Percentiles rank a stretch among this genome's conserved stretches.
Conservation (phyloP, 441 rosid species). For the Iberis amara region DNA sequence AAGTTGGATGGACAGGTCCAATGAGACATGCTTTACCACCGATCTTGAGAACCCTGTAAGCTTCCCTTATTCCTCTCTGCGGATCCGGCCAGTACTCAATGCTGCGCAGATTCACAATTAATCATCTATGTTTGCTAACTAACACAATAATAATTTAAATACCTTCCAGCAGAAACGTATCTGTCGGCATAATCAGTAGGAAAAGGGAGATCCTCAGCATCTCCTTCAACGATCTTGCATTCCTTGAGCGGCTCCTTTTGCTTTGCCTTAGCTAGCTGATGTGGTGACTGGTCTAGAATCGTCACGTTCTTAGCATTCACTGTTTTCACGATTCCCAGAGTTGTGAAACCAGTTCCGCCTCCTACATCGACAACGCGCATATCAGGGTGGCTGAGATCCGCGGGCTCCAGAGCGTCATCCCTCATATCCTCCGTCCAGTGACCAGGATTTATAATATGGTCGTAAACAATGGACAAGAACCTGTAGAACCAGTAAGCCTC, state of each 20-base stretch:
- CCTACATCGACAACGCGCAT: slow-evolving; percentile 94
- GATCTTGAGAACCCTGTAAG: slow-evolving; percentile 81
- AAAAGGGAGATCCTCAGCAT: slow-evolving; percentile 91
- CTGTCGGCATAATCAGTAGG: slow-evolving; percentile 83
- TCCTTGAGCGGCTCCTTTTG: slow-evolving; percentile 86
- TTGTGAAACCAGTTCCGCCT: slow-evolving; percentile 94
- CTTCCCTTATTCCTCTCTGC: slow-evolving; percentile 88
- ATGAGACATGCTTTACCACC: slow-evolving; percentile 94
- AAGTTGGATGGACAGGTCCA: slow-evolving; percentile 93
- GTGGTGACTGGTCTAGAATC: slow-evolving; percentile 89
- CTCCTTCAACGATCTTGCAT: slow-evolving; percentile 83
- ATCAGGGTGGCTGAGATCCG: slow-evolving; percentile 62
- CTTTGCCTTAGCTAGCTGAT: slow-evolving; percentile 87
- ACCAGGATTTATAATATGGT: slow-evolving; percentile 81
- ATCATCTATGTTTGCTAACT: not conserved
- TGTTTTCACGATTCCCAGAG: slow-evolving; percentile 84
- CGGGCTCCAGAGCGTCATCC: slow-evolving; percentile 90
- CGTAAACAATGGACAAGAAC: slow-evolving; percentile 83
- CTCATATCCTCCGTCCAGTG: slow-evolving; percentile 99
- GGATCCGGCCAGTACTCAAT: slow-evolving; percentile 99
- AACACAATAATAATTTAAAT: not conserved
- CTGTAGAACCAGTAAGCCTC: slow-evolving; percentile 99
- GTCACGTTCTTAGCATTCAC: slow-evolving; percentile 89
- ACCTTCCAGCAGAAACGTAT: slow-evolving; percentile 95
- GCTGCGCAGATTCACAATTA: slow-evolving; percentile 32